Evolutionary conservation across 371 early-diverging fungal species (phyloP).

Genomic region (Basidiobolus meristosporus): DNA sequence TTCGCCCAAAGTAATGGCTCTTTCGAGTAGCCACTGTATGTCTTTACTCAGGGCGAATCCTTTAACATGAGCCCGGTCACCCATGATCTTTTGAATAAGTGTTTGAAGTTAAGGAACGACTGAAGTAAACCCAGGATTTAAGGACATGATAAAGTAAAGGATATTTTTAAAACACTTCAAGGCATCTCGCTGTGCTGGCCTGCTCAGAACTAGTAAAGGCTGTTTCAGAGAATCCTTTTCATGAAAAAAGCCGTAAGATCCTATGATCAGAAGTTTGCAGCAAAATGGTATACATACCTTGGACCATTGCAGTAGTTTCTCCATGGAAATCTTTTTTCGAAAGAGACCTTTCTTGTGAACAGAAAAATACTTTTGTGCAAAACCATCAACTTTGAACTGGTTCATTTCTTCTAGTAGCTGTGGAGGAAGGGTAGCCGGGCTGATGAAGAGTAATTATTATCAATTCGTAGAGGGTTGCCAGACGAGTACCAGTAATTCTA

Average conservation of each 20-base stretch:
- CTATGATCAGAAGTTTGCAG: neutral
- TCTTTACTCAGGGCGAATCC: conserved; percentile 19
- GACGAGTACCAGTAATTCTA: neutral
- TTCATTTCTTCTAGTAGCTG: conserved; percentile 50
- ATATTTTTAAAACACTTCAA: conserved; percentile 49
- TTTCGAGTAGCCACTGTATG: conserved; percentile 51
- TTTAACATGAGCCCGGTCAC: conserved; percentile 28
- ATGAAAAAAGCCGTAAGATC: neutral
- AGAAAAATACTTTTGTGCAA: conserved; percentile 79
- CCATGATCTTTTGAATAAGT: conserved; percentile 67
- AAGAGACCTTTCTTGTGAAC: conserved; percentile 77
- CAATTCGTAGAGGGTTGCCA: neutral
- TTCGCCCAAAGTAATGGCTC: conserved; percentile 53
- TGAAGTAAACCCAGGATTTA: too few relatives aligned
- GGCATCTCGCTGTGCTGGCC: conserved; percentile 65
- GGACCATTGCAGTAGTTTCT: conserved; percentile 67
- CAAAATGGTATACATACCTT: conserved; percentile 17
- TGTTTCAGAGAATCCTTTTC: conserved; percentile 43
- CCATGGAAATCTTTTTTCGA: conserved; percentile 65
- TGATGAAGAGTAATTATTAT: neutral
- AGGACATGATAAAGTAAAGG: too few relatives aligned
- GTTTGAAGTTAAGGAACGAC: too few relatives aligned
- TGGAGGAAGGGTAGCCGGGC: conserved; percentile 20
- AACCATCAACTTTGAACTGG: conserved; percentile 74
- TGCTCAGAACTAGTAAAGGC: conserved; percentile 65